Percentiles rank a stretch among this genome's conserved stretches.
Evolutionary conservation across 345 rosid species (phyloP).

Genomic region (Mallotus nudiflorus): DNA sequence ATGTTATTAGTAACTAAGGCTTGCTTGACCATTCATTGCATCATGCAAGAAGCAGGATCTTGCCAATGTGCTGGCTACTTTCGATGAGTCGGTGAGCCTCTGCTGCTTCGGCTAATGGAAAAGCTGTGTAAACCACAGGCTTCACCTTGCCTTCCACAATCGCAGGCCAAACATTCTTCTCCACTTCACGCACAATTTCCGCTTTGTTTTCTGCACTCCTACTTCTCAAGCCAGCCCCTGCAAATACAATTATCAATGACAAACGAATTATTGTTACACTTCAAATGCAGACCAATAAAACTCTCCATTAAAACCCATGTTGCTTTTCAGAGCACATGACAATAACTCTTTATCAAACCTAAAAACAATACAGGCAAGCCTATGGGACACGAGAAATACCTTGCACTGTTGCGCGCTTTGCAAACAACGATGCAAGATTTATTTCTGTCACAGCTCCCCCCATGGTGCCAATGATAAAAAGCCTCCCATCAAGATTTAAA

Average conservation of each 20-base stretch:
- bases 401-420: slow-evolving; percentile 84
- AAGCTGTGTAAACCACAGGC: slow-evolving; percentile 54
- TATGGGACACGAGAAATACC: slow-evolving; percentile 37
- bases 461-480: slow-evolving; percentile 70
- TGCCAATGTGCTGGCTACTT: slow-evolving; percentile 75
- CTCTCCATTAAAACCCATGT: neutral
- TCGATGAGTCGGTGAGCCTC: slow-evolving; percentile 78
- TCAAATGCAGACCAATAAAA: neutral
- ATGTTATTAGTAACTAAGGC: neutral
- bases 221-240: slow-evolving; percentile 77
- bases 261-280: neutral
- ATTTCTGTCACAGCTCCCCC: slow-evolving; percentile 66
- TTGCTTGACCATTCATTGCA: neutral
- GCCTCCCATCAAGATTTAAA: slow-evolving; percentile 81
- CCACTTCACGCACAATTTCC: slow-evolving; percentile 62
- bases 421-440: slow-evolving; percentile 52
- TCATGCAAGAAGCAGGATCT: slow-evolving; percentile 67
- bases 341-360: neutral
- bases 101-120: slow-evolving; percentile 60
- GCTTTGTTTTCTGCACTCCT: slow-evolving; percentile 76
- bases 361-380: neutral
- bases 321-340: too few species aligned
- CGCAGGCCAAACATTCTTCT: slow-evolving; percentile 88
- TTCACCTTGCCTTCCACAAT: slow-evolving; percentile 66
- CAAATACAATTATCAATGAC: slow-evolving; percentile 8